phyloP scores from a whole-genome alignment of 1,284 basidiomycete species.

The Xerocomus minutiporus region DNA sequence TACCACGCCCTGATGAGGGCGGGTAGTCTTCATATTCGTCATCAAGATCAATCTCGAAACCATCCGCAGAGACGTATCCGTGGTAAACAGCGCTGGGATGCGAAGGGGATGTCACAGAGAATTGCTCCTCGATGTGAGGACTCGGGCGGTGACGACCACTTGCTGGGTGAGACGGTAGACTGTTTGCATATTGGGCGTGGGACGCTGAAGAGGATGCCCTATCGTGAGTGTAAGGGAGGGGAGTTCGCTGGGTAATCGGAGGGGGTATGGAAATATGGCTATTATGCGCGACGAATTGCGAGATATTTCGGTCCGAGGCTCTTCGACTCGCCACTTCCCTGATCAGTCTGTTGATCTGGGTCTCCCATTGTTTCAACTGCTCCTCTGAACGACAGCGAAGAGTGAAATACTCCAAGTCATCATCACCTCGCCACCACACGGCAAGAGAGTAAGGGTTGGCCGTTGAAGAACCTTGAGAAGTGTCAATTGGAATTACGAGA shows the following conservation, averaged over 20 bases:
- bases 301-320: conserved; percentile 53
- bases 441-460: conserved; percentile 64
- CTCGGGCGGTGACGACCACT: conserved; percentile 37
- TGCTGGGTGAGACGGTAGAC: conserved; percentile 36
- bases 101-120: conserved; percentile 30
- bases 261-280: conserved; percentile 26
- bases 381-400: conserved; percentile 92
- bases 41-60: conserved; percentile 62
- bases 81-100: conserved; percentile 45
- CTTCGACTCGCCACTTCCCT: conserved; percentile 62
- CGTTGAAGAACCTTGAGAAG: conserved; percentile 38
- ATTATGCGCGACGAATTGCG: conserved; percentile 37
- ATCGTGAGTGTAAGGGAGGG: conserved; percentile 40
- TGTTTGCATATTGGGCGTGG: conserved; percentile 28
- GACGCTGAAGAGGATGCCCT: conserved; percentile 39
- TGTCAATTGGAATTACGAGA: conserved; percentile 8
- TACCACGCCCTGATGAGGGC: conserved; percentile 61
- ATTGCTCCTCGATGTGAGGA: conserved; percentile 41
- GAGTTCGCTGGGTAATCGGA: conserved; percentile 27
- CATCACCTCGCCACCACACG: conserved; percentile 93
- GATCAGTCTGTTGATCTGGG: conserved; percentile 83
- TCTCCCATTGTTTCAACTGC: conserved; percentile 90
- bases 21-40: conserved; percentile 75
- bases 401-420: conserved; percentile 90
- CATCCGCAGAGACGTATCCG: conserved; percentile 60